Conservation (phyloP, 2,329 filamentous ascomycete species). For the Paracoccidioides brasiliensis region DNA sequence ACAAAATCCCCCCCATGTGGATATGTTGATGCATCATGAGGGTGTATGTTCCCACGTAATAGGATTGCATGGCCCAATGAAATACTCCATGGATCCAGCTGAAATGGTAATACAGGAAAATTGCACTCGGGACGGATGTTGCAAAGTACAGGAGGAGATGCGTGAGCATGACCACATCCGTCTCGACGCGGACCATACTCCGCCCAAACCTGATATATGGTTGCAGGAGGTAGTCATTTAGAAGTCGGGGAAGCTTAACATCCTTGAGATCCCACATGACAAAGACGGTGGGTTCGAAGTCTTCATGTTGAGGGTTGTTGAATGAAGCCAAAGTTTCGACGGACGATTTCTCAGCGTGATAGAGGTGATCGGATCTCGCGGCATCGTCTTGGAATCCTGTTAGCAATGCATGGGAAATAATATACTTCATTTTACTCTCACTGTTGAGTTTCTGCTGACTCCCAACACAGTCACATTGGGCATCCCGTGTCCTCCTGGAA, state of each 20-base stretch:
- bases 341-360: slow-evolving; percentile 16
- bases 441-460: background rate
- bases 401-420: background rate
- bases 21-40: slow-evolving; percentile 79
- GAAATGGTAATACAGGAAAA: slow-evolving; percentile 53
- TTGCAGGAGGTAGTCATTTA: slow-evolving; percentile 41
- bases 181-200: slow-evolving; percentile 48
- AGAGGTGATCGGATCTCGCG: background rate
- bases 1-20: slow-evolving; percentile 57
- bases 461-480: background rate
- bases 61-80: slow-evolving; percentile 53
- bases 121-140: slow-evolving; percentile 56
- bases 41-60: slow-evolving; percentile 61
- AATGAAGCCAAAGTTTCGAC: slow-evolving; percentile 35
- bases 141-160: slow-evolving; percentile 60
- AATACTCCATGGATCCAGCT: slow-evolving; percentile 52
- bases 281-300: slow-evolving; percentile 45
- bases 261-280: slow-evolving; percentile 38
- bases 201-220: slow-evolving; percentile 48
- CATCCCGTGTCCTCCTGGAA: background rate
- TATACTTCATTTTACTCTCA: background rate
- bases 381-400: background rate
- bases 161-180: slow-evolving; percentile 66
- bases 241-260: slow-evolving; percentile 25
- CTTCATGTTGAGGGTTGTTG: slow-evolving; percentile 36